Evolutionary conservation across 768 basidiomycete genomes (phyloP).

Genomic region (Leccinum subgranulosum): DNA sequence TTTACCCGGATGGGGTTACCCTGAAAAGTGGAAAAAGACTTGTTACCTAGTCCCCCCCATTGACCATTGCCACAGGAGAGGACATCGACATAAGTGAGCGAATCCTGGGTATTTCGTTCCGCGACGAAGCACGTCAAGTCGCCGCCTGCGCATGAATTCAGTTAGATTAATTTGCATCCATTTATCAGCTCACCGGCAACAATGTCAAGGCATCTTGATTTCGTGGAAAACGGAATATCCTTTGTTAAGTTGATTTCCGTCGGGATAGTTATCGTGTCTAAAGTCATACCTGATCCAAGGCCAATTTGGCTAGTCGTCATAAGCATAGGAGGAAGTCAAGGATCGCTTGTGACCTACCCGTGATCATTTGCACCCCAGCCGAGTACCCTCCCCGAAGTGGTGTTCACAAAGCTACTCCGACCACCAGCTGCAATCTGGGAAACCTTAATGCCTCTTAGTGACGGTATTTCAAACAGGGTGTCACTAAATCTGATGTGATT

Average conservation of each 20-base stretch:
- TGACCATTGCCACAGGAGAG: slow-evolving; percentile 84
- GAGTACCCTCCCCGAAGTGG: slow-evolving; percentile 67
- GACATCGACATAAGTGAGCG: slow-evolving; percentile 46
- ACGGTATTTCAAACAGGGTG: slow-evolving; percentile 72
- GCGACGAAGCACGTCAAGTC: slow-evolving; percentile 77
- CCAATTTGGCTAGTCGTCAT: slow-evolving; percentile 67
- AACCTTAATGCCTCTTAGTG: slow-evolving; percentile 59
- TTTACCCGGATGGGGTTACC: slow-evolving; percentile 69
- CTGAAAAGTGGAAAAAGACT: slow-evolving; percentile 61
- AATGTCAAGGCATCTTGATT: slow-evolving; percentile 61
- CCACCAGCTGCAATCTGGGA: slow-evolving; percentile 71
- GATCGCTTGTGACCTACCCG: slow-evolving; percentile 46
- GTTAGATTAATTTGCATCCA: not conserved
- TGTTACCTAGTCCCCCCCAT: slow-evolving; percentile 74
- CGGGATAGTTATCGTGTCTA: slow-evolving; percentile 73
- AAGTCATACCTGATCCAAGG: slow-evolving; percentile 56
- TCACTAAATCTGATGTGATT: slow-evolving; percentile 62
- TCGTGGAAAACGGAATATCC: slow-evolving; percentile 45
- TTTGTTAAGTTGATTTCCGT: slow-evolving; percentile 81
- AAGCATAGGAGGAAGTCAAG: not conserved
- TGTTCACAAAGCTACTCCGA: slow-evolving; percentile 70
- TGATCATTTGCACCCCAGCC: slow-evolving; percentile 90
- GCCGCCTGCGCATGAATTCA: slow-evolving; percentile 46
- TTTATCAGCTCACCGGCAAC: slow-evolving; percentile 48
- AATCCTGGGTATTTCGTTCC: slow-evolving; percentile 43